These are phyloP conservation scores for Schoenoplectus tabernaemontani DNA, from an alignment of 202 grass and related monocot genomes.

Conservation along the genomic window DNA sequence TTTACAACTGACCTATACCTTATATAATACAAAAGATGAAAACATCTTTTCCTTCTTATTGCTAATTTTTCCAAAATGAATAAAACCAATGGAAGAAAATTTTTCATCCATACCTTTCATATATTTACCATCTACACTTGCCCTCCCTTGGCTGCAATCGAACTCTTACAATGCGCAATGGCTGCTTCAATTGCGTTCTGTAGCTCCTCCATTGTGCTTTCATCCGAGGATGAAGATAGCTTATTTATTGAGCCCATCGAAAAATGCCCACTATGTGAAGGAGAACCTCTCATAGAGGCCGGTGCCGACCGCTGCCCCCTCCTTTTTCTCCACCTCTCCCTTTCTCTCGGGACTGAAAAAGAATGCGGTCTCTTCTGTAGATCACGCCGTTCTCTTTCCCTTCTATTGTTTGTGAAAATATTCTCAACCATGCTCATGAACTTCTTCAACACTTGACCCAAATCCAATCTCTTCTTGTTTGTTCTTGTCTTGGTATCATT, in stretches of 20 bases:
- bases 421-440: slow-evolving; percentile 64
- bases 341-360: slow-evolving; percentile 49
- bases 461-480: slow-evolving; percentile 42
- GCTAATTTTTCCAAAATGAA: slow-evolving; percentile 9
- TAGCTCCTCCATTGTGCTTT: slow-evolving; percentile 97
- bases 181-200: slow-evolving; percentile 91
- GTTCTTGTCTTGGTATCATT: slow-evolving; percentile 29
- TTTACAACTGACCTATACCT: slow-evolving; percentile 19
- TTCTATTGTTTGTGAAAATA: slow-evolving; percentile 43
- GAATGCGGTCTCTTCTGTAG: slow-evolving; percentile 51
- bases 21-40: slow-evolving; percentile 11
- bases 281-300: slow-evolving; percentile 61
- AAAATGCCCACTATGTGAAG: slow-evolving; percentile 78
- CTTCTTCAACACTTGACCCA: slow-evolving; percentile 60
- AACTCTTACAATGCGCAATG: slow-evolving; percentile 98
- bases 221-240: slow-evolving; percentile 58
- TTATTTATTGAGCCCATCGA: slow-evolving; percentile 50
- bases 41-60: slow-evolving; percentile 1
- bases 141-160: slow-evolving; percentile 33
- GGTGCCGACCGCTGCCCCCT: slow-evolving; percentile 67
- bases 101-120: slow-evolving; percentile 1
- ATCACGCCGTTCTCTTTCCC: slow-evolving; percentile 37
- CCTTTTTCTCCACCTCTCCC: slow-evolving; percentile 25
- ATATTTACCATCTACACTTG: slow-evolving; percentile 27
- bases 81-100: slow-evolving; percentile 1